phyloP scores from a whole-genome alignment of 2,329 filamentous ascomycete genomes.

The Pseudogymnoascus sp. region DNA sequence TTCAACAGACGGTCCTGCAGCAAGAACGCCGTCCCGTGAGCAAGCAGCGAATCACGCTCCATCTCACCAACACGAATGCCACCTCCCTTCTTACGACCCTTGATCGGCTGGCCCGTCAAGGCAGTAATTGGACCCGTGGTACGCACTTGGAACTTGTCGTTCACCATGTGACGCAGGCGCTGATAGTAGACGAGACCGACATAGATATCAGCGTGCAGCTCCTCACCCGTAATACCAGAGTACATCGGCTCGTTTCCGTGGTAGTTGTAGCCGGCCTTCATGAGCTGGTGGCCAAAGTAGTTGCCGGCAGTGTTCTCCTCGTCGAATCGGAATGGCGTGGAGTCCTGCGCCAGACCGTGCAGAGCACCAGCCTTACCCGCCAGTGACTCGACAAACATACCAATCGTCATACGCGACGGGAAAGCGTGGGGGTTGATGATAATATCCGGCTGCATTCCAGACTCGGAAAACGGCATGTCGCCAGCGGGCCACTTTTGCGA shows the following conservation, averaged over 20 bases:
- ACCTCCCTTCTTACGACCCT: conserved; percentile 90
- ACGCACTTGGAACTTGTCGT: conserved; percentile 97
- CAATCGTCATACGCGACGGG: conserved; percentile 98
- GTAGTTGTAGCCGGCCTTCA: conserved; percentile 94
- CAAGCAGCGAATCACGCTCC: conserved; percentile 91
- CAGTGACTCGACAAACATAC: conserved; percentile 97
- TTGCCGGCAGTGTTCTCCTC: conserved; percentile 87
- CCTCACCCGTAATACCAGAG: conserved; percentile 89
- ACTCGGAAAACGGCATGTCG: conserved; percentile 96
- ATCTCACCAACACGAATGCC: conserved; percentile 99
- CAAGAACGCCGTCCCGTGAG: conserved; percentile 90
- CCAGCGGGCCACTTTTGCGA: conserved; percentile 91
- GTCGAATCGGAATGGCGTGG: conserved; percentile 88
- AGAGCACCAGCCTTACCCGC: conserved; percentile 91
- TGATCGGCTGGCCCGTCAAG: conserved; percentile 91
- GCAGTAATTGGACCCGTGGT: conserved; percentile 89
- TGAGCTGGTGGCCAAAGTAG: conserved; percentile 92
- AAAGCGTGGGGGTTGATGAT: conserved; percentile 99
- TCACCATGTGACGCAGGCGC: conserved; percentile 96
- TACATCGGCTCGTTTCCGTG: conserved; percentile 99
- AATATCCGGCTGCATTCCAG: conserved; percentile 90
- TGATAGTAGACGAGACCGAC: conserved; percentile 98
- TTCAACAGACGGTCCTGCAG: conserved; percentile 94
- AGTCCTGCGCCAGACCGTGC: conserved; percentile 93
- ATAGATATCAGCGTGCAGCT: conserved; percentile 92